Evolutionary conservation across 2,329 filamentous ascomycete species (phyloP).

Genomic region (Fusarium sp.): DNA sequence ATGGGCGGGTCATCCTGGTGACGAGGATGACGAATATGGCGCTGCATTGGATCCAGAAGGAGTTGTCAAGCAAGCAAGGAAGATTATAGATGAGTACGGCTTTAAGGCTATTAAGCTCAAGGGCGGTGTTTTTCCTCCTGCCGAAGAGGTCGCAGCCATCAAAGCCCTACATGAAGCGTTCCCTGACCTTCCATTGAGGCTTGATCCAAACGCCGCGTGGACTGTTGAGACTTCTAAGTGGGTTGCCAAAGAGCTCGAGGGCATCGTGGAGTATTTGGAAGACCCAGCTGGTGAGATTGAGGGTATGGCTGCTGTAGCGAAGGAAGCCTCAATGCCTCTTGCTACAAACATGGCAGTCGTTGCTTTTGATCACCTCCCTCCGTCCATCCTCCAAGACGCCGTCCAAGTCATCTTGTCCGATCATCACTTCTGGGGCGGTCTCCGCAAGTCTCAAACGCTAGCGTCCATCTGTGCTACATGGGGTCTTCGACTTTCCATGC

Average conservation of each 20-base stretch:
- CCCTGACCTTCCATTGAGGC: constrained; percentile 51
- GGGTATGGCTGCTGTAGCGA: constrained; percentile 57
- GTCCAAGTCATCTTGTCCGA: constrained; percentile 57
- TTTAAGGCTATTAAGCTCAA: constrained; percentile 59
- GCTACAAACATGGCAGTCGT: constrained; percentile 59
- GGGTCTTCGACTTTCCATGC: constrained; percentile 57
- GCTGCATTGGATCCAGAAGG: constrained; percentile 52
- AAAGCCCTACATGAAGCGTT: constrained; percentile 54
- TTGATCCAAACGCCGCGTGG: constrained; percentile 56
- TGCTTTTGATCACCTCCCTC: constrained; percentile 54
- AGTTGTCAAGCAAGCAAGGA: constrained; percentile 51
- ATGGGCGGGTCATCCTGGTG: constrained; percentile 55
- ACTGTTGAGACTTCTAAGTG: constrained; percentile 54
- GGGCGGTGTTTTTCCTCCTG: constrained; percentile 56
- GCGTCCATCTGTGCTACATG: constrained; percentile 55
- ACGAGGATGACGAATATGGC: constrained; percentile 55
- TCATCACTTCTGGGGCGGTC: constrained; percentile 58
- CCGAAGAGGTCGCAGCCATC: constrained; percentile 54
- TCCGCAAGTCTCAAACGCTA: constrained; percentile 55
- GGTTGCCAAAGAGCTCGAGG: constrained; percentile 53
- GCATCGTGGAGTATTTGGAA: constrained; percentile 55
- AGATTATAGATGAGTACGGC: constrained; percentile 56
- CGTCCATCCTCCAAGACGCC: constrained; percentile 53
- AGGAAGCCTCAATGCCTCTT: constrained; percentile 55
- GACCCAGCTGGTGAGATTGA: constrained; percentile 56